Base-by-base conservation (phyloP, 768 basidiomycete species). In the Hericium alpestre region DNA sequence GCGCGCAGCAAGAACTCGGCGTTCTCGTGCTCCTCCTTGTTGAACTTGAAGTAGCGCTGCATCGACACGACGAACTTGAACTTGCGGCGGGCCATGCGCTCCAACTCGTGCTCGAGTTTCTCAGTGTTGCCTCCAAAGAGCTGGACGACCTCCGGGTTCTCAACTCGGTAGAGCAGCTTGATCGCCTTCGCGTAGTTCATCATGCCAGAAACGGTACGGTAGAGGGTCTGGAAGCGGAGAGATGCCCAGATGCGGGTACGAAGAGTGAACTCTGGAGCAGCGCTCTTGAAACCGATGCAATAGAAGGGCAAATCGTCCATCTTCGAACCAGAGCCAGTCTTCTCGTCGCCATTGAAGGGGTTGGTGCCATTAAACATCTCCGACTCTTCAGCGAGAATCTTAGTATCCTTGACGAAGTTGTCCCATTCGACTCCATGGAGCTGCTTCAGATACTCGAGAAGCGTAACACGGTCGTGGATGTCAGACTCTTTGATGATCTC, bases 171-270 rank as follows among this genome's bases (percentile, higher is more conserved):
- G n/a, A 99, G 80, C 38, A 99, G 76, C 70, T 99, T 99, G 83
- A 99, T 98, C 12, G 96, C 96, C 76, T 99, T 99, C 63, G 90
- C 85, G 71, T 99, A 98, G 74, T 99, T 99, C 96, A 98, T 98
- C 91, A 99, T 97, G 53, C 96, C 96, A 38, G 96, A 97, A 16
- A 99, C 95, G 13, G 96, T 99, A 62, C 96, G 85, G 69, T 99
- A 98, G 18, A 99, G 82, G 1, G 96, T 99, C 75, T 99, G 96
- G 16, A 96, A 96, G 55, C 96, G 91, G 9, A 99, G 82, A 5
- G 95, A 97, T 9, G 96, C 94, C 96, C 96, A 99, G 66, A 99
- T 99, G 68, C 96, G 87, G 8, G 96, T 99, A 58, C 96, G 93
- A 13, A 99, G 80, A 2, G 96, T 99, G 70, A 94, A 99, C 70